Base-by-base conservation (phyloP, 768 basidiomycete genomes). In the Amanita rimosa region DNA sequence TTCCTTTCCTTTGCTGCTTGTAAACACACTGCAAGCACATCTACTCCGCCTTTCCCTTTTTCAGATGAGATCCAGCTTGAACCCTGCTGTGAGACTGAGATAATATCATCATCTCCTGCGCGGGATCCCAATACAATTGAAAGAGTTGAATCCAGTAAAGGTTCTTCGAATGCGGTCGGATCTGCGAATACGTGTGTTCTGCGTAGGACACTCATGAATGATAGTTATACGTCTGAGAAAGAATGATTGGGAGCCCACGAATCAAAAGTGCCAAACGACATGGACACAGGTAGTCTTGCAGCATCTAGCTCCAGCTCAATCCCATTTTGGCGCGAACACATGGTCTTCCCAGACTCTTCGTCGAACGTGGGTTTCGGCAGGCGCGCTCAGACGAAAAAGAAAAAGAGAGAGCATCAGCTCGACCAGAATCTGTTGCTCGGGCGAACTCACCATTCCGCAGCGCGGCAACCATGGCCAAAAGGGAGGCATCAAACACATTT, bases 91-190 rank as follows among this genome's bases (percentile, higher is more conserved):
- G 67, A 65, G 3, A 78, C 67, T 0, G 73, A 71, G 11, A 80
- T 60, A 6, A 85, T 31, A 13, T 31, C 47, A 14, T 48, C 61
- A 6, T 69, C 65, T 11, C 70, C 72, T 1, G 60, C 19, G 45
- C 35, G 53, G 24, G 72, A 70, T 51, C 79, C 77, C 4, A 88
- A 52, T 1, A 83, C 66, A 29, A 93, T 62, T 1, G 81, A 78
- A 48, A 92, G 59, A 0, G 75, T 73, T 0, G 88, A 82, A 11
- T 85, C 79, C 46, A 93, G 75, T 6, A 96, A 71, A 0, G 89
- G 85, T 55, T 92, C 85, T 66, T 98, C 95, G 62, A 95, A 96
- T 1, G 90, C 72, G 0, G 90, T 85, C 0, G 92, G 88, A 63
- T 98, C 95, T 0, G 82, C 71, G 3, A 97, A 67, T 8, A 94